A percentile compares a stretch with the other conserved stretches of the same genome.
phyloP scores from a whole-genome alignment of 768 basidiomycete genomes.

The Boletellus emodensis region DNA sequence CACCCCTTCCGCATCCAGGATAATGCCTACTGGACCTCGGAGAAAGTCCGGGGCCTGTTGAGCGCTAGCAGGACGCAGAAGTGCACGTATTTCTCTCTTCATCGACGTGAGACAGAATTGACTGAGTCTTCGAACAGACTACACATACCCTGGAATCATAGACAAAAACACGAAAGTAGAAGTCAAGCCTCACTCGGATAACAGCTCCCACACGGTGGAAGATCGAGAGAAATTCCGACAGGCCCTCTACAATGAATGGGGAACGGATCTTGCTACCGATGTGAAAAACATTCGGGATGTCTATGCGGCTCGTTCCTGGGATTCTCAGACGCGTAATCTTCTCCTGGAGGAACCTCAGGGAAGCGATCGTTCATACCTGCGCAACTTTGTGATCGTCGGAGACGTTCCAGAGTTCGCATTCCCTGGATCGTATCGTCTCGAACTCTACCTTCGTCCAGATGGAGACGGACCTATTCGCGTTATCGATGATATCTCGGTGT shows the following conservation, averaged over 20 bases:
- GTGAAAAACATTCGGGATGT: too few species aligned
- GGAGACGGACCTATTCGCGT: neutral
- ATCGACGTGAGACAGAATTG: neutral
- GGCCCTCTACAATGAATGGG: too few species aligned
- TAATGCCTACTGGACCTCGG: slow-evolving; percentile 16
- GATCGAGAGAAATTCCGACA: too few species aligned
- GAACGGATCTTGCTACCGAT: too few species aligned
- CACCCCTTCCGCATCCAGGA: slow-evolving; percentile 11
- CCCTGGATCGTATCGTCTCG: slow-evolving; percentile 18
- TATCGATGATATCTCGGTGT: slow-evolving; percentile 14
- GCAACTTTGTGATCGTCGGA: slow-evolving; percentile 6
- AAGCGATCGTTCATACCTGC: neutral
- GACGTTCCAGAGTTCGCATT: slow-evolving; percentile 16
- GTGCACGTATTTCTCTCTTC: neutral
- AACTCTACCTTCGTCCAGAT: slow-evolving; percentile 9
- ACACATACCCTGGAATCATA: slow-evolving; percentile 17
- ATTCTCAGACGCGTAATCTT: neutral
- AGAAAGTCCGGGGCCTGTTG: slow-evolving; percentile 5
- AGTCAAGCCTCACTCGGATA: too few species aligned
- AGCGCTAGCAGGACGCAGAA: neutral
- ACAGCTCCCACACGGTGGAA: too few species aligned
- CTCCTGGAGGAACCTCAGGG: neutral
- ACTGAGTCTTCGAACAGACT: slow-evolving; percentile 7
- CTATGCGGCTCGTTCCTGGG: too few species aligned
- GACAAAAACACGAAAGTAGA: neutral